phyloP scores from a whole-genome alignment of 2,329 filamentous ascomycete species.

The Apiospora phragmitis region DNA sequence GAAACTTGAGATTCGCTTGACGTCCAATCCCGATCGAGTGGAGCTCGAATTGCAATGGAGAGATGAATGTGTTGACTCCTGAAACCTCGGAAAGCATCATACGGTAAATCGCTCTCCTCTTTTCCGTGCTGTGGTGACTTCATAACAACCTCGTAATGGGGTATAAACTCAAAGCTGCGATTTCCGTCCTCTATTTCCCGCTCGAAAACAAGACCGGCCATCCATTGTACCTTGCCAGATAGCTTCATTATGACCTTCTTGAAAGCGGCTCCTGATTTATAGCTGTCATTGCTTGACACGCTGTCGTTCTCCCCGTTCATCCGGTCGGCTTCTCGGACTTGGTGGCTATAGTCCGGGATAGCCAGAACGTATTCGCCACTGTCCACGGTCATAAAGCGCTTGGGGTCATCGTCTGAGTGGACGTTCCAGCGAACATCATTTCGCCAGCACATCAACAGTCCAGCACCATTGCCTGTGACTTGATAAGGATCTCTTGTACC shows the following conservation, averaged over 20 bases:
- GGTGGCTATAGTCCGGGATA: slow-evolving; percentile 88
- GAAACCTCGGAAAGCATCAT: slow-evolving; percentile 97
- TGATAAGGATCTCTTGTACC: slow-evolving; percentile 90
- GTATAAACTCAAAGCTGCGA: slow-evolving; percentile 84
- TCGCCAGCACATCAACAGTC: slow-evolving; percentile 98
- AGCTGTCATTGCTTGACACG: slow-evolving; percentile 61
- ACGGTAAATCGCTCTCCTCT: slow-evolving; percentile 56
- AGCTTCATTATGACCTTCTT: slow-evolving; percentile 99
- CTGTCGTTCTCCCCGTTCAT: slow-evolving; percentile 57
- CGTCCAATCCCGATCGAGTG: slow-evolving; percentile 83
- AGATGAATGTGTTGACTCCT: slow-evolving; percentile 95
- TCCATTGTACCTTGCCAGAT: slow-evolving; percentile 92
- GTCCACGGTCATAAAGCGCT: slow-evolving; percentile 92
- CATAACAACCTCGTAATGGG: slow-evolving; percentile 88
- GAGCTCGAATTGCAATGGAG: slow-evolving; percentile 87
- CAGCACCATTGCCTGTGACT: slow-evolving; percentile 88
- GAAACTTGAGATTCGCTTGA: slow-evolving; percentile 74
- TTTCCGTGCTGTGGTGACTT: slow-evolving; percentile 77
- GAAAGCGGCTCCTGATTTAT: slow-evolving; percentile 78
- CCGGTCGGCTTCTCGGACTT: slow-evolving; percentile 68
- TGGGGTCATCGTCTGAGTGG: slow-evolving; percentile 81
- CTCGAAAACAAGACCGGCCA: slow-evolving; percentile 90
- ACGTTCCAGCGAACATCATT: slow-evolving; percentile 89
- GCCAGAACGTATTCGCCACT: slow-evolving; percentile 95
- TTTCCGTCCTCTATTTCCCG: slow-evolving; percentile 70